Base-by-base conservation (phyloP, 2,329 filamentous ascomycete genomes). In the Emmonsia crescens region DNA sequence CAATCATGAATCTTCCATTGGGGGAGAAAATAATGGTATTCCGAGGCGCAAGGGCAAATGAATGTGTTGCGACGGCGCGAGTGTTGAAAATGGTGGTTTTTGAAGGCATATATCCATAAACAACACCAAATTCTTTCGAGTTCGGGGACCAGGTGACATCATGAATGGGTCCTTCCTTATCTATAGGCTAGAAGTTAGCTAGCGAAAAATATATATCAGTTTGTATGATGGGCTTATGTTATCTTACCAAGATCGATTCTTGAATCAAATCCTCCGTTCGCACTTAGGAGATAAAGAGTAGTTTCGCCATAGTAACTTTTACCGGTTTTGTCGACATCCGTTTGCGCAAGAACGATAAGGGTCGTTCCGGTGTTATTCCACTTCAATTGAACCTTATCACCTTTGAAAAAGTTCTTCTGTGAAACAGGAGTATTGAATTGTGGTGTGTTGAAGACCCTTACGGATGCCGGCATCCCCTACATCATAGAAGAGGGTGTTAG, bases 261-360 rank as follows among this genome's bases (percentile, higher is more conserved):
- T 62, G 93, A 94, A 76, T 99, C 94, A 71, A 97, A 95, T 56
- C 87, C 86, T 65, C 92, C 93, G 71, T 89, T 95, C 66, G 91
- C 89, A 75, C 90, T 96, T 65, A 99, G 83, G 68, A 99, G 83
- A 78, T 97, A 97, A 72, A 99, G 86, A 66, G 90, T 97, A 10
- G 94, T 97, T 80, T 99, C 94, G 72, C 94, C 94, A 70, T 99
- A 99, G 80, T 99, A 99, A 78, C 91, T 96, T 85, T 97, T 97
- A 77, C 95, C 95, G 62, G 91, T 91, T 79, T 94, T 95, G 78
- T 99, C 94, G 60, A 97, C 94, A 65, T 99, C 94, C 38, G 94
- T 99, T 80, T 97, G 92, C 61, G 94, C 93, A 70, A 99, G 84
- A 67, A 97, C 93, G 71, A 99, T 89, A 73, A 97, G 77, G 73